Evolutionary conservation across 352 stramenopile genomes (phyloP), one percentile per base, ranked within the genome.

Genomic region (Halophytophthora batemanensis): DNA sequence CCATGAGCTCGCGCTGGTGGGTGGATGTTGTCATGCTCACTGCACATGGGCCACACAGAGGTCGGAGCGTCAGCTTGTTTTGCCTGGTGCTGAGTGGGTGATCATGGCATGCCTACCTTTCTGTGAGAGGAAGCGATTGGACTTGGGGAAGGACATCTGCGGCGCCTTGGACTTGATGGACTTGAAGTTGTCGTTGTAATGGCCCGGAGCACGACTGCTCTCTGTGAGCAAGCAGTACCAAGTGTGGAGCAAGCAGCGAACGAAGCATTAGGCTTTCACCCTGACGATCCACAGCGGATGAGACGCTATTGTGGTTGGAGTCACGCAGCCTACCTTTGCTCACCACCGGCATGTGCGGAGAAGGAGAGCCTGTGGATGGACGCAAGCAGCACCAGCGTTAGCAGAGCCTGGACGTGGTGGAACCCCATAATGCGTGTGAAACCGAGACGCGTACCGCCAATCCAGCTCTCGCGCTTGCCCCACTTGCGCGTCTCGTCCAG

Each of bases 381-480:
- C n/a, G n/a, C n/a, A n/a, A n/a, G n/a, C n/a, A n/a, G n/a, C n/a
- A n/a, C n/a, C n/a, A n/a, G n/a, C n/a, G n/a, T n/a, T n/a, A n/a
- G n/a, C n/a, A n/a, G n/a, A n/a, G n/a, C n/a, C n/a, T n/a, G n/a
- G n/a, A n/a, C n/a, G n/a, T n/a, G n/a, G n/a, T n/a, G n/a, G n/a
- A n/a, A n/a, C n/a, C n/a, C n/a, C n/a, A n/a, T n/a, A n/a, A n/a
- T n/a, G 28, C 8, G 8, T 29, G 45, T 39, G 23, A 10, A 33
- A 21, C 15, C 19, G 7, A 12, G 15, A 56, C n/a, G 6, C 48
- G 38, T 39, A 82, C 80, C 77, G 50, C 73, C 80, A 50, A 93
- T 93, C 82, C 82, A 93, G 62, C 77, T 90, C 50, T 93, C 77
- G 19, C 82, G 82, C 48, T 87, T 89, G 22, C 78, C 80, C 72